Conservation (phyloP, 2,329 filamentous ascomycete genomes). For the Kalaharituber pfeilii region DNA sequence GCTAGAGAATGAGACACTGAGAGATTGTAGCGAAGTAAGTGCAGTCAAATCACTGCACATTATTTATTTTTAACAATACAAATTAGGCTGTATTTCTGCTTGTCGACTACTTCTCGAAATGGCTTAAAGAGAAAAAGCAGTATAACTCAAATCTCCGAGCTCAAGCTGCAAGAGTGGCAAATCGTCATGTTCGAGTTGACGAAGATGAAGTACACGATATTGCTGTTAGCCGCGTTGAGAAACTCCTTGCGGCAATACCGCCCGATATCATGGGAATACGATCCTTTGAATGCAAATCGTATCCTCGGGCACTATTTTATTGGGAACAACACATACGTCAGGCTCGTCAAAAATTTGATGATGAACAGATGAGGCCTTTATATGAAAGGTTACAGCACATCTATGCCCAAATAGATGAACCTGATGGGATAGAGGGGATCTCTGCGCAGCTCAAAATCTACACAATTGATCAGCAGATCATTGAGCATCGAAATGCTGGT, state of each 20-base stretch:
- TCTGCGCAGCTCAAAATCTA: slow-evolving; percentile 70
- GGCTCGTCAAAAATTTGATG: slow-evolving; percentile 30
- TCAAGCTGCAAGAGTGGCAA: slow-evolving; percentile 14
- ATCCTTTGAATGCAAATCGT: slow-evolving; percentile 86
- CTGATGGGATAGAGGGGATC: slow-evolving; percentile 88
- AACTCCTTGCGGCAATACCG: slow-evolving; percentile 50
- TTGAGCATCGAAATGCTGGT: slow-evolving; percentile 83
- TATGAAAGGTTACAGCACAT: slow-evolving; percentile 75
- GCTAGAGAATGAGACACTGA: slow-evolving; percentile 53
- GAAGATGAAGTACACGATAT: slow-evolving; percentile 22
- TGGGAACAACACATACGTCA: slow-evolving; percentile 77
- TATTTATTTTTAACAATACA: background rate
- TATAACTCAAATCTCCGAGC: slow-evolving; percentile 27
- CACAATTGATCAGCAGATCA: slow-evolving; percentile 82
- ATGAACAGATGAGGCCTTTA: slow-evolving; percentile 43
- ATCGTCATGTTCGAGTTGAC: slow-evolving; percentile 12
- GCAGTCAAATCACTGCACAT: background rate
- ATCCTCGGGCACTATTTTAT: slow-evolving; percentile 79
- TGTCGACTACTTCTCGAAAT: slow-evolving; percentile 78
- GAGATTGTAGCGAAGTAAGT: slow-evolving; percentile 70
- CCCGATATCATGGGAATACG: slow-evolving; percentile 59
- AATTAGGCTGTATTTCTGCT: slow-evolving; percentile 67
- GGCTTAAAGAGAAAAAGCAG: slow-evolving; percentile 60
- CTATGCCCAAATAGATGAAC: slow-evolving; percentile 94
- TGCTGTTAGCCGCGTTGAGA: slow-evolving; percentile 47